These are phyloP conservation scores for Ceratocystis variospora DNA, from an alignment of 2,329 filamentous ascomycete genomes.

Conservation along the genomic window DNA sequence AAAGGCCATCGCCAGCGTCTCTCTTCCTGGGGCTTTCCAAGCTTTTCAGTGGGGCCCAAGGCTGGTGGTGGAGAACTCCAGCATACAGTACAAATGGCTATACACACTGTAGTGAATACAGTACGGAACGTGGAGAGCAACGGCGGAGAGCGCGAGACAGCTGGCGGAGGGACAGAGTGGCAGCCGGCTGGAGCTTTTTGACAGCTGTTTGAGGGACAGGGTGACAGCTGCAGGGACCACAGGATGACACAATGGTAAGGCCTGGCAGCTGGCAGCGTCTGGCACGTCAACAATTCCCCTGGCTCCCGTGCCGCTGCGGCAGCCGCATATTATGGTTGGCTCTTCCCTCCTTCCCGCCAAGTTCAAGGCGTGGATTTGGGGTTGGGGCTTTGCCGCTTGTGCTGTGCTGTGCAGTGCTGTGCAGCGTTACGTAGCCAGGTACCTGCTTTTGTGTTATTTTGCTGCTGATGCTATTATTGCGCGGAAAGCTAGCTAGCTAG, in stretches of 20 bases:
- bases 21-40: background rate
- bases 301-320: background rate
- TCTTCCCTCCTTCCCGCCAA: background rate
- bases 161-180: background rate
- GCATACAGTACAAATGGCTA: accelerated
- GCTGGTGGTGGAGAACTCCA: background rate
- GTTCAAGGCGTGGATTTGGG: background rate
- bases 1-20: slow-evolving; percentile 3
- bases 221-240: background rate
- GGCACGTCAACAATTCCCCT: background rate
- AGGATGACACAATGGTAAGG: background rate
- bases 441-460: slow-evolving; percentile 1
- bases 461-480: background rate
- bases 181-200: background rate
- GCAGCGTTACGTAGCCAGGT: background rate
- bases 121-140: no score
- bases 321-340: background rate
- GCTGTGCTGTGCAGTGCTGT: background rate
- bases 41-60: slow-evolving; percentile 8
- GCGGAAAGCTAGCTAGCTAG: background rate
- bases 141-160: background rate
- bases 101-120: no score
- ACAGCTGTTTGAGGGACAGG: background rate
- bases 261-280: background rate
- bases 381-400: background rate